phyloP scores from a whole-genome alignment of 306 rosid genomes.

The Parietaria judaica region DNA sequence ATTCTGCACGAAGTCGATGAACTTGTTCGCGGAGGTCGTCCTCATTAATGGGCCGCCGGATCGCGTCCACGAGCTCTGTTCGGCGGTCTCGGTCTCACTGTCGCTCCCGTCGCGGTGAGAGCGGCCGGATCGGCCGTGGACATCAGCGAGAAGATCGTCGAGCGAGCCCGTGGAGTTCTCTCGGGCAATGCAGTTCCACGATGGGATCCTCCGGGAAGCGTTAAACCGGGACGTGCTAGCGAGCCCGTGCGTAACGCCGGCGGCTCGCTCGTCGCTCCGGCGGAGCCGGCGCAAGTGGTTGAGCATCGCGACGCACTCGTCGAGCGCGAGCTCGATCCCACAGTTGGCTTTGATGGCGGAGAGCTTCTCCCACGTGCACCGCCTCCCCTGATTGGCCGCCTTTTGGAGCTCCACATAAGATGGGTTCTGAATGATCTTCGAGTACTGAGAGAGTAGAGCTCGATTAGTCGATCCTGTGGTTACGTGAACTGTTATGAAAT shows the following conservation, averaged over 20 bases:
- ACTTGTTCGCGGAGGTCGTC: slow-evolving; percentile 69
- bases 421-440: slow-evolving; percentile 85
- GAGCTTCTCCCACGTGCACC: slow-evolving; percentile 98
- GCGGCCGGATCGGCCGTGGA: slow-evolving; percentile 42
- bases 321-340: slow-evolving; percentile 87
- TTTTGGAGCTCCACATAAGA: slow-evolving; percentile 85
- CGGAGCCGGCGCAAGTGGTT: slow-evolving; percentile 83
- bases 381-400: slow-evolving; percentile 94
- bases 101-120: slow-evolving; percentile 72
- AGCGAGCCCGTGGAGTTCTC: slow-evolving; percentile 90
- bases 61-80: slow-evolving; percentile 66
- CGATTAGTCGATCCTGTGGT: too few relatives aligned
- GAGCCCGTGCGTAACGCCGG: slow-evolving; percentile 60
- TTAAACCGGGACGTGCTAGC: slow-evolving; percentile 44
- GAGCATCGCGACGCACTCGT: slow-evolving; percentile 81
- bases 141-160: slow-evolving; percentile 55
- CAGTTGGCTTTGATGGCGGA: slow-evolving; percentile 95
- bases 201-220: slow-evolving; percentile 86
- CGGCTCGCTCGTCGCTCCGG: slow-evolving; percentile 72
- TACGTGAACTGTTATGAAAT: too few relatives aligned
- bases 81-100: slow-evolving; percentile 62
- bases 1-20: slow-evolving; percentile 68
- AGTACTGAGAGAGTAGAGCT: slow-evolving; percentile 39
- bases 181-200: slow-evolving; percentile 95
- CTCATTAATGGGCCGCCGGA: slow-evolving; percentile 97